These are phyloP conservation scores for Candida odintsovae DNA, from an alignment of 805 yeast species.

Conservation along the genomic window DNA sequence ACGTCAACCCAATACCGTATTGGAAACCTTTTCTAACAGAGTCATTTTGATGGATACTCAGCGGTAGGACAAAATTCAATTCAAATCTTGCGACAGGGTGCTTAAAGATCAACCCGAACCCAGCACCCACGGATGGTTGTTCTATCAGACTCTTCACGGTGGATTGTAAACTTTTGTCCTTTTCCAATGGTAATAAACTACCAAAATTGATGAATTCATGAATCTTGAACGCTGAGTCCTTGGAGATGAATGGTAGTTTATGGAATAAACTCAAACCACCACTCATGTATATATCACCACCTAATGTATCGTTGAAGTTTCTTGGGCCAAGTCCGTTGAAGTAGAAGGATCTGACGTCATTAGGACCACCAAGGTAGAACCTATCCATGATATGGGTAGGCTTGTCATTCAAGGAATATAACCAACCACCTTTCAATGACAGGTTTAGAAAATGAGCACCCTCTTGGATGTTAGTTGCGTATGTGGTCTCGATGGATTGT, in stretches of 20 bases:
- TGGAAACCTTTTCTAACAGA: constrained; percentile 58
- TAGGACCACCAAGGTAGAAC: constrained; percentile 78
- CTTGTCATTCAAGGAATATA: constrained; percentile 33
- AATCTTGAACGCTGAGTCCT: constrained; percentile 48
- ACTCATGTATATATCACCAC: constrained; percentile 60
- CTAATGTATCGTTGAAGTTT: constrained; percentile 48
- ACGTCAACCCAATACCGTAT: constrained; percentile 58
- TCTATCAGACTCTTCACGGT: constrained; percentile 25
- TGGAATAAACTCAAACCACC: constrained; percentile 54
- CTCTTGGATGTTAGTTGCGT: constrained; percentile 30
- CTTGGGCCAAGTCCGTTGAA: constrained; percentile 63
- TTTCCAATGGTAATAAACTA: constrained; percentile 38
- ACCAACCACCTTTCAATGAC: constrained; percentile 48
- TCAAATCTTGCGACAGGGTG: constrained; percentile 67
- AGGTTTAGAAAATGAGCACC: constrained; percentile 38
- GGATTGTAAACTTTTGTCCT: constrained; percentile 16
- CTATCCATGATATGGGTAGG: constrained; percentile 62
- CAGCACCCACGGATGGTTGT: constrained; percentile 47
- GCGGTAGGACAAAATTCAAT: constrained; percentile 56
- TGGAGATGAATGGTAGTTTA: constrained; percentile 47
- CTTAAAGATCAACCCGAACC: constrained; percentile 54
- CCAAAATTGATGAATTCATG: constrained; percentile 69
- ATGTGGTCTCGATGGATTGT: constrained; percentile 28
- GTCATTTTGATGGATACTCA: constrained; percentile 46
- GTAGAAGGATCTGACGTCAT: constrained; percentile 65